phyloP scores from a whole-genome alignment of 2,329 filamentous ascomycete species.

The Ceratocystis albifundus region DNA sequence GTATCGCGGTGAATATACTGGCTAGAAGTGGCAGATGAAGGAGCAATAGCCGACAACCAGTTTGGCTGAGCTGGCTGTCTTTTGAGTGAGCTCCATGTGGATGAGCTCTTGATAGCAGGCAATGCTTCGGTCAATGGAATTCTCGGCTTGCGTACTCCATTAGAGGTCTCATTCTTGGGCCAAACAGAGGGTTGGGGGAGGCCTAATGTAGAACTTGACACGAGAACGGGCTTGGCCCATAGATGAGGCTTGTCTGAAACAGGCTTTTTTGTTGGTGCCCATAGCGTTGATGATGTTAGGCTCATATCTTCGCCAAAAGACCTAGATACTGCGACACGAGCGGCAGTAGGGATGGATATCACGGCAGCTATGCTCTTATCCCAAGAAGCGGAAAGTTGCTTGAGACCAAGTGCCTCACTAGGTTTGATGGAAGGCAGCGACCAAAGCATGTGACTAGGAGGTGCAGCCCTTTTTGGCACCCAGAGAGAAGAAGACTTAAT shows the following conservation, averaged over 20 bases:
- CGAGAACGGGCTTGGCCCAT: not conserved
- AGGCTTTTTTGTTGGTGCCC: slow-evolving; percentile 10
- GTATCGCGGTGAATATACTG: slow-evolving; percentile 25
- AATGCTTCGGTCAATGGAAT: slow-evolving; percentile 2
- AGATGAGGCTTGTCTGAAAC: slow-evolving; percentile 13
- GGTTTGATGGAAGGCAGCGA: slow-evolving; percentile 3
- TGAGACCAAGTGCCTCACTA: slow-evolving; percentile 11
- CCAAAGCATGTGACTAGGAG: slow-evolving; percentile 12
- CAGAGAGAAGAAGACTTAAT: slow-evolving; percentile 27
- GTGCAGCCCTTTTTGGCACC: slow-evolving; percentile 9
- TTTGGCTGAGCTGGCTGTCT: not conserved
- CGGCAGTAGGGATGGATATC: not conserved
- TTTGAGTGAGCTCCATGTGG: slow-evolving; percentile 1
- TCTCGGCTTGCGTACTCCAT: slow-evolving; percentile 15
- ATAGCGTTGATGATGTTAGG: slow-evolving; percentile 17
- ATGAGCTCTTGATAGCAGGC: slow-evolving; percentile 7
- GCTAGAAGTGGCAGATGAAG: not conserved
- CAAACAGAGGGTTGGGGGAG: slow-evolving; percentile 31
- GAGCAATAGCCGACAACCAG: not conserved
- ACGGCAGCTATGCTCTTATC: slow-evolving; percentile 12
- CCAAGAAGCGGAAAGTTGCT: slow-evolving; percentile 23
- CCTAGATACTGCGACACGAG: slow-evolving; percentile 3
- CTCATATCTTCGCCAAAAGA: slow-evolving; percentile 11
- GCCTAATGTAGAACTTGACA: slow-evolving; percentile 16
- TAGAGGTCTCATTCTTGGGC: slow-evolving; percentile 18